Percentiles rank a stretch among this genome's conserved stretches.
phyloP scores from a whole-genome alignment of 176 grass and related monocot species.

The Zea mays region Zm-B73-REFERENCE-NAM-5.0 NC_050096.1:6981001-6981500 shows the following conservation, averaged over 20 bases:
- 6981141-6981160: neutral
- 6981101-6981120: neutral
- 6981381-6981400: constrained; percentile 22
- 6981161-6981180: neutral
- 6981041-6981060: neutral
- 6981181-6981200: neutral
- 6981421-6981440: constrained; percentile 64
- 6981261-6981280: constrained; percentile 41
- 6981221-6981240: constrained; percentile 21
- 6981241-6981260: constrained; percentile 37
- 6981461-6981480: constrained; percentile 44
- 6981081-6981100: neutral
- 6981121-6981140: neutral
- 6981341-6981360: constrained; percentile 12
- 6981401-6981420: constrained; percentile 44
- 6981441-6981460: constrained; percentile 60
- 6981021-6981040: neutral
- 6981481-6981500: neutral
- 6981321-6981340: neutral
- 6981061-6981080: neutral
- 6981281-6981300: neutral
- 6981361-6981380: neutral
- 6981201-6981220: constrained; percentile 43
- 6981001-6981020: neutral
- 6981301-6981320: neutral